A percentile compares a stretch with the other conserved stretches of the same genome.
Evolutionary conservation across 2,329 filamentous ascomycete species (phyloP).

Genomic region (Trichoderma afroharzianum): DNA sequence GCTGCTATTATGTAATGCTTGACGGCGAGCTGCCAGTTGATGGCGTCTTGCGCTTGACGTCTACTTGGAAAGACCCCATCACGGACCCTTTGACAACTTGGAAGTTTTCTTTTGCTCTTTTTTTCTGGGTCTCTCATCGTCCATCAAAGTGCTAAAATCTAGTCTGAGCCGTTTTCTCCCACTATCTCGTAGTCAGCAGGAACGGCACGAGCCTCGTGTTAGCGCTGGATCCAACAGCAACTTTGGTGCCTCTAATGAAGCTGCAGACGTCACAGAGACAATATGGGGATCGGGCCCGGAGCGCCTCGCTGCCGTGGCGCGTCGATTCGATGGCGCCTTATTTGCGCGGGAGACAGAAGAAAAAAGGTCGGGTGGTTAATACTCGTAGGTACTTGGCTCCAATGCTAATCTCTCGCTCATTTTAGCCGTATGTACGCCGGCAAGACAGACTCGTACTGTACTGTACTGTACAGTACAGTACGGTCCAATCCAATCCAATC

Average conservation of each 20-base stretch:
- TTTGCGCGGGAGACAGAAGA: neutral
- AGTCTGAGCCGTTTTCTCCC: neutral
- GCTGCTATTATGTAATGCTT: neutral
- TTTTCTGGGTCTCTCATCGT: neutral
- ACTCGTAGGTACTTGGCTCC: no score
- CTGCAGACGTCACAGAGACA: neutral
- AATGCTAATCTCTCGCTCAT: neutral
- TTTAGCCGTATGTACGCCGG: neutral
- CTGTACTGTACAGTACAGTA: neutral
- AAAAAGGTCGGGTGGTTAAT: neutral
- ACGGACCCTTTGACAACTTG: neutral
- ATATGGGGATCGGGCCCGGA: conserved; percentile 8
- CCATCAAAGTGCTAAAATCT: neutral
- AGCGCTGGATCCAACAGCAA: conserved; percentile 8
- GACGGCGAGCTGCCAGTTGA: neutral
- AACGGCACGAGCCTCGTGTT: conserved; percentile 18
- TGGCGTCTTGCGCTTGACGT: neutral
- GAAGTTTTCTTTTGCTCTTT: neutral
- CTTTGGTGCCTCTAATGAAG: neutral
- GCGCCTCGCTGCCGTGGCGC: conserved; percentile 2
- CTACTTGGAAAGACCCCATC: neutral
- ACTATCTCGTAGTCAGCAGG: conserved; percentile 1
- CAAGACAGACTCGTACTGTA: neutral
- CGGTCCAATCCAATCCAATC: no score
- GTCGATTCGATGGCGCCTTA: neutral